These are phyloP conservation scores for Casaregolazyma lundiana DNA, from an alignment of 1,139 yeast genomes.

Conservation along the genomic window DNA sequence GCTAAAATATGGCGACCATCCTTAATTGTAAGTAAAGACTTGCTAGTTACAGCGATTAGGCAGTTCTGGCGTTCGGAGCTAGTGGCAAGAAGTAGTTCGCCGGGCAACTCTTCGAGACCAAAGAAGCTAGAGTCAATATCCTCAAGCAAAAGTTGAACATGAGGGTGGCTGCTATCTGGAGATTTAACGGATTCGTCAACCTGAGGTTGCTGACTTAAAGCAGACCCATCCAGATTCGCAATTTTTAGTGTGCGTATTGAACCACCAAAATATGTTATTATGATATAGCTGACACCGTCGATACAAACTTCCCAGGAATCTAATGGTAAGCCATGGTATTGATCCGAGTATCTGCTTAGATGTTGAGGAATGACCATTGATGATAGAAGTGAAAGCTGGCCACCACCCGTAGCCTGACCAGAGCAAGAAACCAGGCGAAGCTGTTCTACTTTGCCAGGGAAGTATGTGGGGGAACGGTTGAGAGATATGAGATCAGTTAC, in stretches of 20 bases:
- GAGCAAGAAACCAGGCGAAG: background rate
- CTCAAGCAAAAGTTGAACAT: background rate
- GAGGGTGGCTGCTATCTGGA: background rate
- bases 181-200: background rate
- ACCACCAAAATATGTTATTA: slow-evolving; percentile 5
- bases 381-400: background rate
- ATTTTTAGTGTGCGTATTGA: background rate
- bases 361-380: background rate
- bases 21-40: background rate
- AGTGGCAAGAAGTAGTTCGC: background rate
- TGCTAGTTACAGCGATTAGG: background rate
- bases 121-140: background rate
- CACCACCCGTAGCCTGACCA: background rate
- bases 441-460: background rate
- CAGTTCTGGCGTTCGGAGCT: background rate
- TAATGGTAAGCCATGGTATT: background rate
- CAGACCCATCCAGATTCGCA: background rate
- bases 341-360: background rate
- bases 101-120: background rate
- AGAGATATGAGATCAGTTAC: slow-evolving; percentile 4
- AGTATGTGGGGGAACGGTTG: background rate
- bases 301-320: background rate
- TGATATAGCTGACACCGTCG: background rate
- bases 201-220: background rate
- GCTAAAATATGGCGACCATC: background rate